phyloP scores from a whole-genome alignment of 768 basidiomycete genomes.

The Inosperma sp. region DNA sequence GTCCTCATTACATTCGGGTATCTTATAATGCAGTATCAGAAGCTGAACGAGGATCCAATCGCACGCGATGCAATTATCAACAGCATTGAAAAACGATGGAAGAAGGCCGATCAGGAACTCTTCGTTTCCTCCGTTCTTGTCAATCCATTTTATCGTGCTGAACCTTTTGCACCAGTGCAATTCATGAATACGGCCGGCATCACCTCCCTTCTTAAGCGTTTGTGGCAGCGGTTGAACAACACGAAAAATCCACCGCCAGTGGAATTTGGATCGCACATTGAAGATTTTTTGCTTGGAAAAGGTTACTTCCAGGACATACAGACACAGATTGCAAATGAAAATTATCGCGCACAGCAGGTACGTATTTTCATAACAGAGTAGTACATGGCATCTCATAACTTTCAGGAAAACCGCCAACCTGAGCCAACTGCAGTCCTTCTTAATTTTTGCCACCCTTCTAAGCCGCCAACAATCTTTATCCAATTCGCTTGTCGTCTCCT shows the following conservation, averaged over 20 bases:
- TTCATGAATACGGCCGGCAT: neutral
- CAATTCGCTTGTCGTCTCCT: constrained; percentile 22
- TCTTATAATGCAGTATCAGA: neutral
- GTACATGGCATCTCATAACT: no score
- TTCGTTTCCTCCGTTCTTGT: constrained; percentile 13
- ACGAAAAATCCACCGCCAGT: neutral
- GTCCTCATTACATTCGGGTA: constrained; percentile 22
- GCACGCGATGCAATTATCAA: constrained; percentile 3
- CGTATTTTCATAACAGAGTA: no score
- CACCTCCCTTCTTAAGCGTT: neutral
- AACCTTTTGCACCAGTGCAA: neutral
- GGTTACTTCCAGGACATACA: neutral
- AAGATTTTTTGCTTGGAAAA: neutral
- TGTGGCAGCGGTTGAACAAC: neutral
- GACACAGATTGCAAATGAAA: neutral
- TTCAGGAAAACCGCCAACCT: no score
- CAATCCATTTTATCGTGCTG: constrained; percentile 10
- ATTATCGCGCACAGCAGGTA: no score
- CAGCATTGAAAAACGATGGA: constrained; percentile 14
- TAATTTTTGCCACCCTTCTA: neutral
- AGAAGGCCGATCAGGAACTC: constrained; percentile 13
- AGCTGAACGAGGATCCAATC: neutral
- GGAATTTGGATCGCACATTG: neutral
- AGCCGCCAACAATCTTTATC: neutral
- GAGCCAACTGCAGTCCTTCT: neutral